Conservation (phyloP, 1,284 basidiomycete genomes). For the Blastosporella zonata region DNA sequence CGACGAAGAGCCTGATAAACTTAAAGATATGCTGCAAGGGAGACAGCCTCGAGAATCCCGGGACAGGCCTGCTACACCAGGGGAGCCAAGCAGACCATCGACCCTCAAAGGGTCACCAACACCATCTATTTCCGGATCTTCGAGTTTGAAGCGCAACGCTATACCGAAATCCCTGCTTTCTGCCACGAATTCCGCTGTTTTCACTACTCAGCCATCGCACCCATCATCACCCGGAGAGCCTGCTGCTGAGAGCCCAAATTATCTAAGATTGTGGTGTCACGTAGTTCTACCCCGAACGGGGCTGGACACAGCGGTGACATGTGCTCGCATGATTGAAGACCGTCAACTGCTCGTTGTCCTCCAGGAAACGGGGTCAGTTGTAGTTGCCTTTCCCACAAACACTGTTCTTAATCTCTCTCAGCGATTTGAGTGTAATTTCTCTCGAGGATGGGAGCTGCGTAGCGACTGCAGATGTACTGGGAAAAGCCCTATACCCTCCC, state of each 20-base stretch:
- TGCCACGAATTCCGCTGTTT: constrained; percentile 41
- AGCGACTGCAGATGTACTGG: constrained; percentile 28
- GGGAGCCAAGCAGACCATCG: constrained; percentile 19
- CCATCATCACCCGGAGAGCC: constrained; percentile 39
- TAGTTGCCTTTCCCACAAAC: neutral
- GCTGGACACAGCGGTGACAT: constrained; percentile 37
- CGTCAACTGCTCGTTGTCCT: constrained; percentile 45
- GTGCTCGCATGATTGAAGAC: constrained; percentile 42
- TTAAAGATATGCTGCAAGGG: constrained; percentile 67
- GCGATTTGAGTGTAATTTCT: constrained; percentile 42
- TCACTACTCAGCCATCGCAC: constrained; percentile 39
- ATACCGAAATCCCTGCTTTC: constrained; percentile 40
- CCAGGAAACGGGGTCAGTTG: constrained; percentile 53
- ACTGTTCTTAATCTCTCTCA: constrained; percentile 21
- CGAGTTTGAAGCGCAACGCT: constrained; percentile 31
- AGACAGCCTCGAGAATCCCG: constrained; percentile 42
- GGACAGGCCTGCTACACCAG: constrained; percentile 19
- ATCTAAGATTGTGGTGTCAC: constrained; percentile 44
- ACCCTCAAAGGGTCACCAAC: constrained; percentile 25
- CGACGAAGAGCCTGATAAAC: constrained; percentile 70
- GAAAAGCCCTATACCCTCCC: constrained; percentile 24
- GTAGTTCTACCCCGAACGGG: constrained; percentile 47
- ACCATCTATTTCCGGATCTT: constrained; percentile 20
- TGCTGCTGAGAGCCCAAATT: constrained; percentile 21
- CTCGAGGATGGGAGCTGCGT: constrained; percentile 42